These are phyloP conservation scores for Talaromyces borbonicus DNA, from an alignment of 495 filamentous ascomycete genomes.

Conservation along the genomic window DNA sequence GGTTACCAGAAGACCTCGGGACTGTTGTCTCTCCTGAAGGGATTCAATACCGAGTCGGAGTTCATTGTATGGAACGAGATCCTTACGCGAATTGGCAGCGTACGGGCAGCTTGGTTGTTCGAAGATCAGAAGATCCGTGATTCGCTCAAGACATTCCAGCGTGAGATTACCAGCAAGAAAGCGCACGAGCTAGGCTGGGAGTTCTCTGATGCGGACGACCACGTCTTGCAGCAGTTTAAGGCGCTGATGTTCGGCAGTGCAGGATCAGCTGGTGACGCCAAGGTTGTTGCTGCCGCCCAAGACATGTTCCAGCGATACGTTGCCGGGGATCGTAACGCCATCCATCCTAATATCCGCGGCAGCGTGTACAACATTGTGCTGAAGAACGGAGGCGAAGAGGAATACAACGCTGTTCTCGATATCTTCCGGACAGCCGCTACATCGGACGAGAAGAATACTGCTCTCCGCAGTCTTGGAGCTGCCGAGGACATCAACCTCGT, in stretches of 20 bases:
- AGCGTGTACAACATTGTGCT: constrained; percentile 55
- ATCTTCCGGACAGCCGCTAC: constrained; percentile 79
- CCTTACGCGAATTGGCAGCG: constrained; percentile 57
- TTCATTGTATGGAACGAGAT: constrained; percentile 96
- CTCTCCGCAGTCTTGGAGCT: constrained; percentile 75
- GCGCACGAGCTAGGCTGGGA: constrained; percentile 82
- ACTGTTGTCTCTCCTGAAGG: constrained; percentile 71
- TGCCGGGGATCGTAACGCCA: constrained; percentile 46
- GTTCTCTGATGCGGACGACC: constrained; percentile 72
- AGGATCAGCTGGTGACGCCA: constrained; percentile 49
- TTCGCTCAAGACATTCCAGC: constrained; percentile 73
- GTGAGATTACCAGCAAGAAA: constrained; percentile 60
- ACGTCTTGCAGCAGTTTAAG: constrained; percentile 82
- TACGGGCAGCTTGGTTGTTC: constrained; percentile 82
- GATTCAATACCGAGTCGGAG: constrained; percentile 73
- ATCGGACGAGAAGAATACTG: constrained; percentile 92
- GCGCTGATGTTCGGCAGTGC: constrained; percentile 53
- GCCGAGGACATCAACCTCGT: constrained; percentile 71
- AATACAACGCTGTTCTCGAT: constrained; percentile 63
- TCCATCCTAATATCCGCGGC: constrained; percentile 57
- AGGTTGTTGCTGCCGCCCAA: constrained; percentile 47
- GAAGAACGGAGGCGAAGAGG: constrained; percentile 51
- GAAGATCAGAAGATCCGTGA: constrained; percentile 63
- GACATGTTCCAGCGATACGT: constrained; percentile 57
- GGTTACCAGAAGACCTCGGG: constrained; percentile 92